Base-by-base conservation (phyloP, 148 eudicot genomes). In the Silene conica region DNA sequence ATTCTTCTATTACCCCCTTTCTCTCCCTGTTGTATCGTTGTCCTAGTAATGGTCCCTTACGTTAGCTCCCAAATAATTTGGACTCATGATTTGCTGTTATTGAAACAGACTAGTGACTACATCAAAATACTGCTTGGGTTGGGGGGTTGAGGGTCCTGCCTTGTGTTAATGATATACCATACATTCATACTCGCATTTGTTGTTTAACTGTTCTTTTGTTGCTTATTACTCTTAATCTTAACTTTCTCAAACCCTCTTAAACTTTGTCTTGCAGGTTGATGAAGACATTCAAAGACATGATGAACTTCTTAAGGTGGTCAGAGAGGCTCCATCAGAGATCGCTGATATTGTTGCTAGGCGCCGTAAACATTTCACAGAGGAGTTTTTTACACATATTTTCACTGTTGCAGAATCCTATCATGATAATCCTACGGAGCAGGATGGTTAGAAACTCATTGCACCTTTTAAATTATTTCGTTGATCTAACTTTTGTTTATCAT, bases 321-420 rank as follows among this genome's bases (percentile, higher is more conserved):
- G 75, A 72, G 83, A 66, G 61, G 82, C 88, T 55, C 80, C 85
- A 61, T 85, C 90, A 28, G 88, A 90, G 80, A 82, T 95, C 15
- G 79, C 76, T 62, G 96, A 90, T 25, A 80, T 90, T 80, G 92
- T 95, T 71, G 81, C 88, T 19, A 88, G 83, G 84, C 96, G 97
- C 43, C 99, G 99, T 61, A 95, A 92, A 86, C 93, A 95, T 76
- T 95, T 95, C 77, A 95, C 99, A 5, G 79, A 87, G 67, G 99
- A 95, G 73, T 95, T 95, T 70, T 95, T 95, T 63, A 68, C 67
- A 60, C 99, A 95, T 89, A 78, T 95, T 80, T 77, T 84, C 65
- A 86, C 87, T 57, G 91, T 95, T 70, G 96, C 96, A 50, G 87
- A 85, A 68, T 95, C 99, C 13, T 90, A 87, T 79, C 78, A 84